These are phyloP conservation scores for Trichocladium uniseriatum DNA, from an alignment of 495 filamentous ascomycete species.

Conservation along the genomic window DNA sequence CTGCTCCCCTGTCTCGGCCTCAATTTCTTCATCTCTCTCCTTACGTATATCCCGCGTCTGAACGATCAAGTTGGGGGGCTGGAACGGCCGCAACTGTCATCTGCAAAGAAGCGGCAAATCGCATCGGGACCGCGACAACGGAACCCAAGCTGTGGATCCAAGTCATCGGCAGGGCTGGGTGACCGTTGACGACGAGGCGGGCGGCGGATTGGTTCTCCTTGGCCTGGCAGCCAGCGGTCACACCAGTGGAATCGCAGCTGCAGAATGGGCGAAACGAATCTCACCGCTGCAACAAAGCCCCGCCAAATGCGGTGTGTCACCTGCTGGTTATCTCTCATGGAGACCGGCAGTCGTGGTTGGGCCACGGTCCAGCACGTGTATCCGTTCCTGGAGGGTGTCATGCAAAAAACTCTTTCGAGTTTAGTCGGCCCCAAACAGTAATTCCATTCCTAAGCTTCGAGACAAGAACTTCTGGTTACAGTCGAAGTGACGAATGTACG, in stretches of 20 bases:
- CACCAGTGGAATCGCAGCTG: not conserved
- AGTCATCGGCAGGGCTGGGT: too few species aligned
- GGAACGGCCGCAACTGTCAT: not conserved
- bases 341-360: conserved; percentile 1
- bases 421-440: not conserved
- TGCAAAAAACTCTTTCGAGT: too few species aligned
- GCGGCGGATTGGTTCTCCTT: not conserved
- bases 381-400: too few species aligned
- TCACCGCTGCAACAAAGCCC: not conserved
- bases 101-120: not conserved
- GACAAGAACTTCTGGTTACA: too few species aligned
- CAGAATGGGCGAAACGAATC: too few species aligned
- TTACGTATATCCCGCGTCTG: too few species aligned
- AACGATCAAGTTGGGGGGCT: not conserved
- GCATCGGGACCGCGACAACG: too few species aligned
- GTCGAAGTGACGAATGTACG: too few species aligned
- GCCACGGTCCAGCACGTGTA: conserved; percentile 1
- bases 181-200: not conserved
- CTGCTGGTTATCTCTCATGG: not conserved
- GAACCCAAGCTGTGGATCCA: too few species aligned
- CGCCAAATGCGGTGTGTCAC: not conserved
- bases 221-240: not conserved
- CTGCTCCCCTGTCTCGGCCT: not conserved
- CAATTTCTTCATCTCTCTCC: too few species aligned
- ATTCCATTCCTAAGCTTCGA: not conserved